phyloP scores from a whole-genome alignment of 2,329 filamentous ascomycete species.

The Triangularia verruculosa region DNA sequence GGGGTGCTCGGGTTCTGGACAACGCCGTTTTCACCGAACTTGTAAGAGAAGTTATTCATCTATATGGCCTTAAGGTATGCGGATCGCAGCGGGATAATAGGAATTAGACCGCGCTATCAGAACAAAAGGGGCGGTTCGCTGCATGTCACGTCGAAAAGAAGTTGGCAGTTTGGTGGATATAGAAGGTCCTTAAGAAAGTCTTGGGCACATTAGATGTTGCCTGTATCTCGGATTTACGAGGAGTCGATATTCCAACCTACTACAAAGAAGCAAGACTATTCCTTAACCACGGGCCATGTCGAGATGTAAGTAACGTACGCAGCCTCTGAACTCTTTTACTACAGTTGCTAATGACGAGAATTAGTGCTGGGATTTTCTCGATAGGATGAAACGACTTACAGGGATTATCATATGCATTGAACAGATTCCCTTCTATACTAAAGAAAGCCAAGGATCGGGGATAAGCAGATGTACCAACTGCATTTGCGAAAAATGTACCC shows the following conservation, averaged over 20 bases:
- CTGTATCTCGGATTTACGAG: slow-evolving; percentile 11
- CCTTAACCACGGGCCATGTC: slow-evolving; percentile 20
- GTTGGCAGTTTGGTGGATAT: slow-evolving; percentile 16
- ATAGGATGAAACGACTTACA: not conserved
- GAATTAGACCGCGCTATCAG: not conserved
- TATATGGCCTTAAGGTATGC: slow-evolving; percentile 11
- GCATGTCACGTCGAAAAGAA: slow-evolving; percentile 19
- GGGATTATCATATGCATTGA: not conserved
- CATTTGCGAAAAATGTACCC: not conserved
- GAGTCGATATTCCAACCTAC: not conserved
- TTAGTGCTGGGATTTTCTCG: slow-evolving; percentile 18
- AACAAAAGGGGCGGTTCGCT: slow-evolving; percentile 13
- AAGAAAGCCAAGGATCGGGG: not conserved
- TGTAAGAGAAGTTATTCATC: not conserved
- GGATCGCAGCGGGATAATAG: slow-evolving; percentile 6
- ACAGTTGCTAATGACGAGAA: not conserved
- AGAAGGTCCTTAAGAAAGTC: slow-evolving; percentile 8
- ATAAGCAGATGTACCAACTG: not conserved
- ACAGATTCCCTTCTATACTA: not conserved
- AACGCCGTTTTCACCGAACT: not conserved
- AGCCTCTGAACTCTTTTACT: not conserved
- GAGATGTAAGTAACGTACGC: slow-evolving; percentile 14
- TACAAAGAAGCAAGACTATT: slow-evolving; percentile 7
- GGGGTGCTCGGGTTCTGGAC: not conserved
- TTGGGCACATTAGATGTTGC: slow-evolving; percentile 11